Base-by-base conservation (phyloP, 2,329 filamentous ascomycete species). In the Cytospora chrysosperma region DNA sequence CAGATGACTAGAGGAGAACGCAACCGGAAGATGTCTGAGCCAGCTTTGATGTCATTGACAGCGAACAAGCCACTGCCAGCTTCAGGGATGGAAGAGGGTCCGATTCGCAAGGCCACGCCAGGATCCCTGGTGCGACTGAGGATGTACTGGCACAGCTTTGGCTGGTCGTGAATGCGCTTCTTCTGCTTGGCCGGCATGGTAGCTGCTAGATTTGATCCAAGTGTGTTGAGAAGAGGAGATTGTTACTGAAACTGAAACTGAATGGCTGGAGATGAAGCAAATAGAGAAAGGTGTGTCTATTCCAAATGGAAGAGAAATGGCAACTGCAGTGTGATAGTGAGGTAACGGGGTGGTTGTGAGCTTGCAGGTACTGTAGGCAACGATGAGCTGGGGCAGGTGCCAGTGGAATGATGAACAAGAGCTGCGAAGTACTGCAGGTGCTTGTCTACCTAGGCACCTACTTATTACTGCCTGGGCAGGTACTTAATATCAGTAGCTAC, bases 31-130 rank as follows among this genome's bases (percentile, higher is more conserved):
- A 74, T 71, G 43, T 74, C 71, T 26, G 64, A 53, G 32, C 71
- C 70, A 24, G 64, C 63, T 0, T 63, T 53, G 32, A 73, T 63
- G 15, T 59, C 57, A 10, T 55, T 57, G 3, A 40, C 51, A 9
- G 65, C 57, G 21, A 73, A 73, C n/a, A 74, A 64, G 0, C 72
- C 72, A 2, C 69, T 71, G 9, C 72, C 70, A 9, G 65, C 63
- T 47, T 61, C 55, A 12, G 58, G 27, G 32, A 73, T 67, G 8
- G 19, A 28, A 2, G 72, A 72, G 3, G 3, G 27, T 7, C 40
- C 49, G 6, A 67, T 63, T 19, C 53, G 30, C 5, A 67, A 52
- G 28, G 52, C 9, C 9, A 65, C 53, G 27, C 30, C 26, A 4
- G 51, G 53, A 4, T 40, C 27, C 8, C 24, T 21, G 28, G 60